These are phyloP conservation scores for Alternaria sp. DNA, from an alignment of 2,329 filamentous ascomycete genomes.

Conservation along the genomic window DNA sequence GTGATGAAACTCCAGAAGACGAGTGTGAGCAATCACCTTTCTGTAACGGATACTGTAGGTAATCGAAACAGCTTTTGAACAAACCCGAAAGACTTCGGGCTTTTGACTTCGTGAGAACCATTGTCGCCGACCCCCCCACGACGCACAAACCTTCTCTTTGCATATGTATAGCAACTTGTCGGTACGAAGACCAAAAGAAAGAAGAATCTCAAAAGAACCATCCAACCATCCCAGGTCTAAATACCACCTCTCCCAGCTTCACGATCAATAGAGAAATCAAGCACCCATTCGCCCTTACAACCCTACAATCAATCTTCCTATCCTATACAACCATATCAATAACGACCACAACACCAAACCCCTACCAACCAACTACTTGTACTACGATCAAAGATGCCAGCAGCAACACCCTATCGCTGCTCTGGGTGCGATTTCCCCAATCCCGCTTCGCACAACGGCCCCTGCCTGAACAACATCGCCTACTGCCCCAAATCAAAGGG, in stretches of 20 bases:
- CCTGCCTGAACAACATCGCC: background rate
- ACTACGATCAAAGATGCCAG: background rate
- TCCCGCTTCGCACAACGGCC: background rate
- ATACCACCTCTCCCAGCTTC: background rate
- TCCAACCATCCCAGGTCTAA: background rate
- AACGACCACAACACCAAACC: background rate
- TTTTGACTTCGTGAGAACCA: background rate
- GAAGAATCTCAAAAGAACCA: slow-evolving; percentile 3
- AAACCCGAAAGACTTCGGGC: background rate
- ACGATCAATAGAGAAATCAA: background rate
- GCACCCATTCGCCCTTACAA: background rate
- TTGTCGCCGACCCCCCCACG: slow-evolving; percentile 3
- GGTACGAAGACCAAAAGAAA: background rate
- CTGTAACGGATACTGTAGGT: background rate
- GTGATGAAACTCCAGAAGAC: background rate
- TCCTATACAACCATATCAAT: background rate
- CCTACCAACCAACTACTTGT: background rate
- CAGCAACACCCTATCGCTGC: background rate
- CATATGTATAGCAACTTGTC: slow-evolving; percentile 1
- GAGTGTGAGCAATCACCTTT: background rate
- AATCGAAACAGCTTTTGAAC: no score
- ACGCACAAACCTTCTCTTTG: slow-evolving; percentile 3
- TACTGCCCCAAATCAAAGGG: slow-evolving; percentile 6
- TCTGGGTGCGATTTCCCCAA: background rate
- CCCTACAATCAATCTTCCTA: background rate